Conservation (phyloP, 208 protist species). For the Jaenimonas drosophilae region DNA sequence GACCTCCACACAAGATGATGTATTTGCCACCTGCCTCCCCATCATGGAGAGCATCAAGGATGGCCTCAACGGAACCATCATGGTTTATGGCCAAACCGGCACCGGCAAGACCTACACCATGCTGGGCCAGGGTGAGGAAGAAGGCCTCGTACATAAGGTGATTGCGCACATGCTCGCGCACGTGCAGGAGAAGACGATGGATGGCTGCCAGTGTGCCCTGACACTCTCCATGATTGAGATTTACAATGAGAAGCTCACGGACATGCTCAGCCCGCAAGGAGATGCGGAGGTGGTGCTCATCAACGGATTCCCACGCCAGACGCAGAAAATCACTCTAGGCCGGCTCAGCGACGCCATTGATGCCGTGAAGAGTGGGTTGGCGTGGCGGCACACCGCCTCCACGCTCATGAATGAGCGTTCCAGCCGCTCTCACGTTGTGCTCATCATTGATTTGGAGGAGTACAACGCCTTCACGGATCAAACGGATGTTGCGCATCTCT, state of each 20-base stretch:
- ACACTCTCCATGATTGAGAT: slow-evolving; percentile 90
- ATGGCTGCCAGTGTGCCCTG: slow-evolving; percentile 80
- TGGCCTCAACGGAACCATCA: slow-evolving; percentile 88
- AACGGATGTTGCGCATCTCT: slow-evolving; percentile 89
- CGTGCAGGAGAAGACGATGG: slow-evolving; percentile 66
- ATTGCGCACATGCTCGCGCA: slow-evolving; percentile 89
- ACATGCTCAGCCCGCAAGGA: slow-evolving; percentile 80
- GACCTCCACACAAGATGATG: slow-evolving; percentile 64
- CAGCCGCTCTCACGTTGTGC: slow-evolving; percentile 95
- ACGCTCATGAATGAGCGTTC: slow-evolving; percentile 96
- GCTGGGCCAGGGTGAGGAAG: slow-evolving; percentile 58
- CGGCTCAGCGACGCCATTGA: slow-evolving; percentile 59
- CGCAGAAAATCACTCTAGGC: slow-evolving; percentile 54
- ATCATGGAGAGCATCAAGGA: slow-evolving; percentile 87
- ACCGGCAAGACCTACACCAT: slow-evolving; percentile 96
- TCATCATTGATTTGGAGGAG: slow-evolving; percentile 90
- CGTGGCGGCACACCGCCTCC: slow-evolving; percentile 76
- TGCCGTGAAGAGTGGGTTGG: slow-evolving; percentile 58
- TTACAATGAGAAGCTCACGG: slow-evolving; percentile 87
- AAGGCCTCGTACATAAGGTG: slow-evolving; percentile 84
- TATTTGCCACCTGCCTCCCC: slow-evolving; percentile 74
- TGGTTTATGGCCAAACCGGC: slow-evolving; percentile 93
- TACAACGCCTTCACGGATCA: slow-evolving; percentile 78
- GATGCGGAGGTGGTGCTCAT: slow-evolving; percentile 79
- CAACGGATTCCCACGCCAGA: slow-evolving; percentile 70